A percentile compares a stretch with the other conserved stretches of the same genome.
phyloP scores from a whole-genome alignment of 805 yeast genomes.

The Saccharomycopsis sp. region DNA sequence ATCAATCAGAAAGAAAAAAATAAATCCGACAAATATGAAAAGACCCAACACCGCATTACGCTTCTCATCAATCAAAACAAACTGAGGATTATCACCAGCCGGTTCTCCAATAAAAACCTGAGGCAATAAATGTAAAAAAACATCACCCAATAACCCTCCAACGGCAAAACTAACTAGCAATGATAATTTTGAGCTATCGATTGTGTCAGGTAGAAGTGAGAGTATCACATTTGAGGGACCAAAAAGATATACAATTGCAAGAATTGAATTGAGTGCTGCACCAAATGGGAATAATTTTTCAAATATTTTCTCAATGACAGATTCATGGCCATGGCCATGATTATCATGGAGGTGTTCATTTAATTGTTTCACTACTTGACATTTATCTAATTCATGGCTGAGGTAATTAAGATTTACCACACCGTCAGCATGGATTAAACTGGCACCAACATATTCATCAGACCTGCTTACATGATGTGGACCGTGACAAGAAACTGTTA shows the following conservation, averaged over 20 bases:
- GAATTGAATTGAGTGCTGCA: constrained; percentile 55
- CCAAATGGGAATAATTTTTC: constrained; percentile 43
- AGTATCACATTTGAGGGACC: constrained; percentile 57
- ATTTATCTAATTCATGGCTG: constrained; percentile 27
- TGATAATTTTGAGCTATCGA: constrained; percentile 43
- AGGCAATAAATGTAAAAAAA: constrained; percentile 65
- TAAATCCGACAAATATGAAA: constrained; percentile 54
- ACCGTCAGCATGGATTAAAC: constrained; percentile 34
- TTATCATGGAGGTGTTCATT: constrained; percentile 27
- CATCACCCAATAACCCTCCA: constrained; percentile 72
- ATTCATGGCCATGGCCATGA: constrained; percentile 21
- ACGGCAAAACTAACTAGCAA: constrained; percentile 63
- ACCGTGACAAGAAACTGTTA: neutral
- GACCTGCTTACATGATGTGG: neutral
- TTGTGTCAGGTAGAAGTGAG: constrained; percentile 49
- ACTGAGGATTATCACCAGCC: constrained; percentile 33
- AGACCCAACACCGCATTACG: constrained; percentile 44
- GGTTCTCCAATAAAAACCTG: constrained; percentile 54
- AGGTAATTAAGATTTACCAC: constrained; percentile 35
- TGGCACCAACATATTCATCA: neutral
- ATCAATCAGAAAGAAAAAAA: constrained; percentile 55
- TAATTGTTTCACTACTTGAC: constrained; percentile 36
- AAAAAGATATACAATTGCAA: constrained; percentile 59
- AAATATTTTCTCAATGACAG: constrained; percentile 34
- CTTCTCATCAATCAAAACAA: constrained; percentile 45